Base-by-base conservation (phyloP, 2,329 filamentous ascomycete genomes). In the Xylaria multiplex region DNA sequence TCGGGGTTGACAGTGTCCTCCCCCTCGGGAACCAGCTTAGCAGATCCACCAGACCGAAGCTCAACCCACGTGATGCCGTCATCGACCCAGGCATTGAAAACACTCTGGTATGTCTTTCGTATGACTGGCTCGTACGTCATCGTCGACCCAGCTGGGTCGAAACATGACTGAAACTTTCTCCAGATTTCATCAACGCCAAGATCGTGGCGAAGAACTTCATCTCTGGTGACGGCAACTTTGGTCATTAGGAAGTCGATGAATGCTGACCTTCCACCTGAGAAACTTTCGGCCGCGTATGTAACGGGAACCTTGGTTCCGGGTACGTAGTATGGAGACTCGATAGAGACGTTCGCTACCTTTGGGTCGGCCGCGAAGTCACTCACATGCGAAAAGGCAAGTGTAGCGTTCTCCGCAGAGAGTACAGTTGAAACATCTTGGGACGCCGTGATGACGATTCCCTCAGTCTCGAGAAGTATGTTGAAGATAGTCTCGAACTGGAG, bases 1-100 rank as follows among this genome's bases (percentile, higher is more conserved):
- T 67, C 64, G 14, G 60, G 63, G 43, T 69, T 42, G 14, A 50
- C 14, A 35, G 55, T 63, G 24, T 69, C 67, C 52, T 69, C 3
- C 11, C 67, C 67, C 9, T 65, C 65, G n/a, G 56, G 64, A 32
- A 67, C 60, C n/a, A 65, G 49, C 48, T 64, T 63, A 9, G 60
- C 67, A 37, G 59, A 63, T 46, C 61, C 64, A 16, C 64, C 65
- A 48, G 59, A 60, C 48, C 61, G 65, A 52, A 67, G 58, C 60
- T 66, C 65, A 49, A 59, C 65, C 67, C 64, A 67, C n/a, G n/a
- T 60, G 60, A 66, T 68, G 46, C 59, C 60, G 59, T 66, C 64
- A 49, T 66, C 64, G 32, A 66, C 64, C 46, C 60, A 66, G 30
- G 53, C 59, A 24, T 61, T 52, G 32, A 69, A 69, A 13, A 69